A percentile compares a stretch with the other conserved stretches of the same genome.
These are phyloP conservation scores for Tetraselmis striata DNA, from an alignment of 139 green algal genomes.

Conservation along the genomic window DNA sequence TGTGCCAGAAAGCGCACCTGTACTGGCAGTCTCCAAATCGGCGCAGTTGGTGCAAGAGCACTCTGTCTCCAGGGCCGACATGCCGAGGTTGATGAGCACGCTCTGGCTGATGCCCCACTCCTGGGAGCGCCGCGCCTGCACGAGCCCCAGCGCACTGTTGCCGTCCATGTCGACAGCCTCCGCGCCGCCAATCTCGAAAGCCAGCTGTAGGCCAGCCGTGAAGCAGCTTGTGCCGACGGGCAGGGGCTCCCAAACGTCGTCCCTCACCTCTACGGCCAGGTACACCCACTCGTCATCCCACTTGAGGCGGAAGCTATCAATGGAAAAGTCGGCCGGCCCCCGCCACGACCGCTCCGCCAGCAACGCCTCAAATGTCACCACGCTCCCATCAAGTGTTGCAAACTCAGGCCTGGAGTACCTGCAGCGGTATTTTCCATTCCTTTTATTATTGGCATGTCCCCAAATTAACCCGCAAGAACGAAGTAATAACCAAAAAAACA, in stretches of 20 bases:
- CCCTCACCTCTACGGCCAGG: background rate
- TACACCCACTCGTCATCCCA: background rate
- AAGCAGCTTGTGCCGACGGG: background rate
- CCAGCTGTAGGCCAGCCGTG: background rate
- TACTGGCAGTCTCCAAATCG: background rate
- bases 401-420: background rate
- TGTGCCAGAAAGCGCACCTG: too few species aligned
- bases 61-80: background rate
- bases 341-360: background rate
- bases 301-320: background rate
- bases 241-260: background rate
- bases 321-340: background rate
- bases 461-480: too few species aligned
- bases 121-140: background rate
- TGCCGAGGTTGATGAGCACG: background rate
- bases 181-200: background rate
- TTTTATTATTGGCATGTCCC: too few species aligned
- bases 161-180: background rate
- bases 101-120: background rate
- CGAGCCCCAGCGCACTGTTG: background rate
- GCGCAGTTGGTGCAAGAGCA: background rate
- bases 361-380: background rate
- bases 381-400: background rate
- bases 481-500: too few species aligned
- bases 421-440: too few species aligned